A percentile compares a stretch with the other conserved stretches of the same genome.
Evolutionary conservation across 805 yeast genomes (phyloP).

Genomic region (Pichia deserticola): DNA sequence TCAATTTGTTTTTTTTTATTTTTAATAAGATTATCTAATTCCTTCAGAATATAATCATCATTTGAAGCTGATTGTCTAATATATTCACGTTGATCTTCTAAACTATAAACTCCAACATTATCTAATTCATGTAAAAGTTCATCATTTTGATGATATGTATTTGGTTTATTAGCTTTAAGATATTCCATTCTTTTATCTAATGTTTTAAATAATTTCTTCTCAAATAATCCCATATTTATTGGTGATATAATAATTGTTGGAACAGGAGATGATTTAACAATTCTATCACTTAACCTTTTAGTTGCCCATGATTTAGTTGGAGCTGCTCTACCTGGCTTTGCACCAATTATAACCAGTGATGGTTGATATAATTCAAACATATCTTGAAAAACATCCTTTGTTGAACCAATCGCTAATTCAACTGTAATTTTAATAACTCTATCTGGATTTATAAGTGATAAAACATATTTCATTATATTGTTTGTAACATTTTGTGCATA

Average conservation of each 20-base stretch:
- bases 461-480: slow-evolving; percentile 46
- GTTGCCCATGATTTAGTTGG: slow-evolving; percentile 56
- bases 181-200: slow-evolving; percentile 20
- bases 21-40: not conserved
- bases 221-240: slow-evolving; percentile 47
- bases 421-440: slow-evolving; percentile 45
- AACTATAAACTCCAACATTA: slow-evolving; percentile 20
- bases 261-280: slow-evolving; percentile 55
- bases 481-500: slow-evolving; percentile 37
- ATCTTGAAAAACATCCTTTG: slow-evolving; percentile 50
- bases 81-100: slow-evolving; percentile 20
- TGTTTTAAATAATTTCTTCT: slow-evolving; percentile 33
- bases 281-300: slow-evolving; percentile 54
- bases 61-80: slow-evolving; percentile 11
- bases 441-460: slow-evolving; percentile 39
- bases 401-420: slow-evolving; percentile 53
- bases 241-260: slow-evolving; percentile 68
- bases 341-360: slow-evolving; percentile 46
- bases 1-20: not conserved
- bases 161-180: slow-evolving; percentile 7
- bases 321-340: slow-evolving; percentile 42
- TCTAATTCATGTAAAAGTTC: slow-evolving; percentile 17
- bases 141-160: slow-evolving; percentile 10
- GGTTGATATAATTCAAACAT: slow-evolving; percentile 58
- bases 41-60: slow-evolving; percentile 10